Percentiles rank a stretch among this genome's conserved stretches.
These are phyloP conservation scores for Leccinum fibrillosum DNA, from an alignment of 768 basidiomycete genomes.

Conservation along the genomic window DNA sequence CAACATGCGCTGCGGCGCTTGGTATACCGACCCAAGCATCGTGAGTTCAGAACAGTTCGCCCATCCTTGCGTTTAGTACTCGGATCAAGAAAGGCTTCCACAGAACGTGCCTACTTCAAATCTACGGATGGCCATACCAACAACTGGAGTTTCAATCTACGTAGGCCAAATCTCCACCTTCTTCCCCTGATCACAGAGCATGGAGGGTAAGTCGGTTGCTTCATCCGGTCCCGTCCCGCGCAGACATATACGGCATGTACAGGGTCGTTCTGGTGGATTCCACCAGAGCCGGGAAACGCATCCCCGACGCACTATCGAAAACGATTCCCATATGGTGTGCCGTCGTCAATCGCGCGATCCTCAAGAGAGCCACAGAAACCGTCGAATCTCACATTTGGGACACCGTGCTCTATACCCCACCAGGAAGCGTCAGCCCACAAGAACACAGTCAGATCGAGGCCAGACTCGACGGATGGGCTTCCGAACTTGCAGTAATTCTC, in stretches of 20 bases:
- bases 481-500: conserved; percentile 53
- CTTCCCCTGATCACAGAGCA: conserved; percentile 51
- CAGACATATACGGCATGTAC: background rate
- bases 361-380: conserved; percentile 7
- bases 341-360: conserved; percentile 70
- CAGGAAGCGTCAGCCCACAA: conserved; percentile 60
- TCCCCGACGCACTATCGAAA: conserved; percentile 92
- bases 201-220: conserved; percentile 50
- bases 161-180: conserved; percentile 81
- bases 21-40: conserved; percentile 79
- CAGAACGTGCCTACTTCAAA: conserved; percentile 73
- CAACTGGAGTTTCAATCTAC: conserved; percentile 82
- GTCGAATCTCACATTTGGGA: conserved; percentile 45
- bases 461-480: conserved; percentile 65
- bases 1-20: conserved; percentile 90
- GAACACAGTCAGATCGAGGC: conserved; percentile 80
- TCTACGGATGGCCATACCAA: conserved; percentile 86
- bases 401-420: conserved; percentile 63
- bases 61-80: background rate
- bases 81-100: conserved; percentile 7
- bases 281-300: conserved; percentile 87
- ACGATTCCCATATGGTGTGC: conserved; percentile 95
- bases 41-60: conserved; percentile 32
- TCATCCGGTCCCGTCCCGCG: background rate
- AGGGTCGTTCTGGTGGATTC: conserved; percentile 90